phyloP scores from a whole-genome alignment of 495 filamentous ascomycete genomes.

The Annulohypoxylon bovei region DNA sequence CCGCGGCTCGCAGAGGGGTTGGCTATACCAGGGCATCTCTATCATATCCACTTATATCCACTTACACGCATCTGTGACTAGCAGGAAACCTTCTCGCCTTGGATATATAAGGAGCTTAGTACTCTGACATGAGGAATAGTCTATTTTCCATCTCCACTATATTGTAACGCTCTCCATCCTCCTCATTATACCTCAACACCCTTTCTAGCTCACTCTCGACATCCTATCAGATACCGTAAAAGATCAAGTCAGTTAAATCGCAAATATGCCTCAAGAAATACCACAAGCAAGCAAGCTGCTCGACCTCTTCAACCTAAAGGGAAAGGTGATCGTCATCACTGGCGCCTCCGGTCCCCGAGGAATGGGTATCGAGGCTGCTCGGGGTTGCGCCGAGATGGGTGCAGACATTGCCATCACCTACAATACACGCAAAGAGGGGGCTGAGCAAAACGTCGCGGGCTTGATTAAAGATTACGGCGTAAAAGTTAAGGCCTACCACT shows the following conservation, averaged over 20 bases:
- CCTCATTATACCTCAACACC: not conserved
- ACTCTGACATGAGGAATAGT: not conserved
- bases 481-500: constrained; percentile 71
- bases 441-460: constrained; percentile 66
- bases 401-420: constrained; percentile 62
- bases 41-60: constrained; percentile 23
- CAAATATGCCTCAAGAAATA: constrained; percentile 47
- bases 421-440: constrained; percentile 58
- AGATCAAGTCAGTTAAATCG: not conserved
- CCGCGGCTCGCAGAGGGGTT: not conserved
- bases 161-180: not conserved
- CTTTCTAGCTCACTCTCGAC: not conserved
- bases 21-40: not conserved
- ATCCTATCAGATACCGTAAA: not conserved
- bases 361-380: constrained; percentile 60
- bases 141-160: not conserved
- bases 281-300: constrained; percentile 46
- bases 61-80: constrained; percentile 5
- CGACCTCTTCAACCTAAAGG: constrained; percentile 62
- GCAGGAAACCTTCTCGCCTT: not conserved
- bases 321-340: constrained; percentile 64
- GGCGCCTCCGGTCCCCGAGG: constrained; percentile 62
- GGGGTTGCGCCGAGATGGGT: constrained; percentile 62
- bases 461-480: constrained; percentile 61
- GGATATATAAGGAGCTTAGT: constrained; percentile 17